Evolutionary conservation across 2,329 filamentous ascomycete species (phyloP), one percentile per base, ranked within the genome.

Genomic region (Phialemoniopsis sp.): DNA sequence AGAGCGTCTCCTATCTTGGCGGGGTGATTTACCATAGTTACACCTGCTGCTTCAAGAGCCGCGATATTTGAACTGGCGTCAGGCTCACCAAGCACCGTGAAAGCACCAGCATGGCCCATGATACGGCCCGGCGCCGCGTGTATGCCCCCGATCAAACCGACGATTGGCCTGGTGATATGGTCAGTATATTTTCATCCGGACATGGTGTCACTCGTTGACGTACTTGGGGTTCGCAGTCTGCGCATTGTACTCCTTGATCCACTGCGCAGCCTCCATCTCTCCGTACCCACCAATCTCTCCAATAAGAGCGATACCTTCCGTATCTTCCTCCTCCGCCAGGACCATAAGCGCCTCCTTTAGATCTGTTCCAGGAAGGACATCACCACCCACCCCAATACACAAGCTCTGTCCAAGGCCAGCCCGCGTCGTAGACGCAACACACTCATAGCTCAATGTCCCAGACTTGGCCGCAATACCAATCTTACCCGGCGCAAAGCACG

Each of bases 91-190:
- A 79, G 72, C 2, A 80, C 72, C 38, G 72, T 69, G 68, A 86
- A 87, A 13, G 87, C 87, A 32, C 87, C 87, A 9, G 86, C 84
- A 57, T 91, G 87, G 9, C 87, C 87, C 85, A 90, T 89, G 32
- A 88, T 73, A 16, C 76, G 73, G 13, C 80, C 80, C 13, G 68
- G 64, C 6, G 74, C 72, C n/a, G 82, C 82, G 45, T 78, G 64
- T 35, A 81, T 63, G 5, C 87, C 86, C 21, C 77, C 85, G 19
- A 90, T 70, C 6, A 89, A 66, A 34, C 81, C 86, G 53, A 84
- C 80, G 33, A 90, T 86, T 0, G 87, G 86, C 50, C 80, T 84
- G 42, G 21, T 38, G 13, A 8, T 13, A 34, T 21, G 17, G 34
- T 42, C 4, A 45, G 36, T 29, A 32, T 42, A 16, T 29, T 29